phyloP scores from a whole-genome alignment of 2,329 filamentous ascomycete genomes.

The Zalaria obscura region DNA sequence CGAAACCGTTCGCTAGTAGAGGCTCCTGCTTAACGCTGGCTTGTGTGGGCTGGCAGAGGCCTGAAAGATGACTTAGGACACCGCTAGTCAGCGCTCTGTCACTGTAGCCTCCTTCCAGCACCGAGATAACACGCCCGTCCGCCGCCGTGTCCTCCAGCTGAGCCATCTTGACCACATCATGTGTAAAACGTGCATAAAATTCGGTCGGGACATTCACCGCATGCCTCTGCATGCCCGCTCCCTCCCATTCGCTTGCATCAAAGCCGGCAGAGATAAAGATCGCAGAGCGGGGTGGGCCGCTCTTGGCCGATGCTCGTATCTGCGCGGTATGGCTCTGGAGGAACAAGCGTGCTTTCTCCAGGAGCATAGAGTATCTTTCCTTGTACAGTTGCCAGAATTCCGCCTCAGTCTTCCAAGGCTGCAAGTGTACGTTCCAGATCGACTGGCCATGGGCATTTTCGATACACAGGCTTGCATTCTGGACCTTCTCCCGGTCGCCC shows the following conservation, averaged over 20 bases:
- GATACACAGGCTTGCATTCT: slow-evolving; percentile 85
- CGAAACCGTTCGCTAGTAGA: not conserved
- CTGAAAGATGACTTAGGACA: slow-evolving; percentile 78
- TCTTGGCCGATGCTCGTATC: slow-evolving; percentile 40
- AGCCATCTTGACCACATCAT: slow-evolving; percentile 70
- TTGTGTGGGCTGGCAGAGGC: slow-evolving; percentile 47
- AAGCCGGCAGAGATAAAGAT: slow-evolving; percentile 95
- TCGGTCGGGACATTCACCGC: slow-evolving; percentile 91
- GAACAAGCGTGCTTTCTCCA: slow-evolving; percentile 70
- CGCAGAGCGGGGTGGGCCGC: slow-evolving; percentile 59
- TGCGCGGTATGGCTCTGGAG: slow-evolving; percentile 58
- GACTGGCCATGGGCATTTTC: slow-evolving; percentile 89
- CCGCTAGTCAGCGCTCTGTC: slow-evolving; percentile 81
- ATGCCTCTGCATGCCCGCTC: slow-evolving; percentile 85
- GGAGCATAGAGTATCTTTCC: slow-evolving; percentile 56
- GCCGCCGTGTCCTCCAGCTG: slow-evolving; percentile 64
- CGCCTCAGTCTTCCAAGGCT: slow-evolving; percentile 66
- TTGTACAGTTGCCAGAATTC: slow-evolving; percentile 90
- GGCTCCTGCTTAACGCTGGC: not conserved
- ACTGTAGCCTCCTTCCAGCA: slow-evolving; percentile 91
- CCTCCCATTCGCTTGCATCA: slow-evolving; percentile 92
- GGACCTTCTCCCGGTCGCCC: slow-evolving; percentile 87
- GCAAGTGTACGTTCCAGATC: slow-evolving; percentile 90
- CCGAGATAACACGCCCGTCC: slow-evolving; percentile 78
- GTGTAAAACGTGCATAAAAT: slow-evolving; percentile 84